These are phyloP conservation scores for Paxillus rubicundulus DNA, from an alignment of 768 basidiomycete genomes.

Conservation along the genomic window DNA sequence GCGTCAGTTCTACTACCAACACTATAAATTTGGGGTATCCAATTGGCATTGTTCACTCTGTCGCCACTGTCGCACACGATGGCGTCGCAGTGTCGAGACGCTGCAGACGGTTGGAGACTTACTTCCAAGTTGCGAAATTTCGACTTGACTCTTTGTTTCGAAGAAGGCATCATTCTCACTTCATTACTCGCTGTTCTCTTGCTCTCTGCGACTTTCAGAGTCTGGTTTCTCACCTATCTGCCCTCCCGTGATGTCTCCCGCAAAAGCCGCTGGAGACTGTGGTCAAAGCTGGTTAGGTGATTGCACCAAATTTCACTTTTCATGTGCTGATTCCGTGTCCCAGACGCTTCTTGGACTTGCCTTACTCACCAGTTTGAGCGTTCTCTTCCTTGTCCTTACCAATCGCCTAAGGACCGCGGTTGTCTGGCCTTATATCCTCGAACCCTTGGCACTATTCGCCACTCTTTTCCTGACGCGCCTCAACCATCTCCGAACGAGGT, in stretches of 20 bases:
- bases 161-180: slow-evolving; percentile 68
- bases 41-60: too few relatives aligned
- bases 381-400: slow-evolving; percentile 39
- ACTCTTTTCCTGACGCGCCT: slow-evolving; percentile 53
- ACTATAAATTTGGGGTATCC: too few relatives aligned
- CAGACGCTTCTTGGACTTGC: slow-evolving; percentile 53
- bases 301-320: neutral
- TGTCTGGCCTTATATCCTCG: slow-evolving; percentile 52
- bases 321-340: neutral
- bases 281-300: slow-evolving; percentile 63
- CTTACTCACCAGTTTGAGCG: slow-evolving; percentile 42
- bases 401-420: slow-evolving; percentile 38
- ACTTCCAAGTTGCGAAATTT: slow-evolving; percentile 61
- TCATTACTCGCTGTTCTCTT: slow-evolving; percentile 46
- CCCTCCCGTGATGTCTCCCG: slow-evolving; percentile 36
- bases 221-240: slow-evolving; percentile 28
- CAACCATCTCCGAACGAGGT: slow-evolving; percentile 69
- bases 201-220: slow-evolving; percentile 40
- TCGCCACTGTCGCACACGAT: slow-evolving; percentile 21
- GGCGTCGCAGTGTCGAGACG: slow-evolving; percentile 46
- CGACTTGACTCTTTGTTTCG: slow-evolving; percentile 79
- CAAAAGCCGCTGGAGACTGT: slow-evolving; percentile 51
- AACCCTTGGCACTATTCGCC: slow-evolving; percentile 51
- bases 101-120: slow-evolving; percentile 60
- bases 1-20: too few relatives aligned